These are phyloP conservation scores for Colletotrichum sp. DNA, from an alignment of 2,329 filamentous ascomycete species.

Conservation along the genomic window DNA sequence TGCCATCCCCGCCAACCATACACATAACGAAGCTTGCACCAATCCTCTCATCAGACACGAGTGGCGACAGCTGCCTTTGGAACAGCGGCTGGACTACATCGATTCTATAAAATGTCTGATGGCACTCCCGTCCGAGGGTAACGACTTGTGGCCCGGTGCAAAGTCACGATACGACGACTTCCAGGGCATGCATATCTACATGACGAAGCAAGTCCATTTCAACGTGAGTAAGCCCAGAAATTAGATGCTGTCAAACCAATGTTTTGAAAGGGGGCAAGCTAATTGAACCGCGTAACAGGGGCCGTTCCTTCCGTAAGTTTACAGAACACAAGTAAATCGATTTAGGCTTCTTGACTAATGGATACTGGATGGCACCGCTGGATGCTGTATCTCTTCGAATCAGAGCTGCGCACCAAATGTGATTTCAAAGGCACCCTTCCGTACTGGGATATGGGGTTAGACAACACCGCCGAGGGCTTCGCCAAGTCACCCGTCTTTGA, in stretches of 20 bases:
- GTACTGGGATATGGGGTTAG: neutral
- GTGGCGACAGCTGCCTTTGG: neutral
- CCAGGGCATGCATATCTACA: conserved; percentile 27
- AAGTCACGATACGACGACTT: conserved; percentile 30
- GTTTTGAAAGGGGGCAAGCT: neutral
- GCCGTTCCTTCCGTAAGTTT: neutral
- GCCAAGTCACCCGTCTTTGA: conserved; percentile 22
- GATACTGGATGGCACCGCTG: neutral
- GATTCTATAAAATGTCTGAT: conserved; percentile 14
- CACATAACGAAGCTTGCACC: neutral
- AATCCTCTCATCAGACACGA: neutral
- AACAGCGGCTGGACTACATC: conserved; percentile 10
- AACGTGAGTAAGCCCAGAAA: no score
- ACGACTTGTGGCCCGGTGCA: conserved; percentile 13
- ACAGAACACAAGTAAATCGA: no score
- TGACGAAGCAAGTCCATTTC: conserved; percentile 26
- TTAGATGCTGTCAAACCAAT: no score
- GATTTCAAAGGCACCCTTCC: conserved; percentile 26
- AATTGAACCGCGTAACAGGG: neutral
- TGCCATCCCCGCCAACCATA: no score
- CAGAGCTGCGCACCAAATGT: conserved; percentile 25
- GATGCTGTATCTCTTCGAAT: conserved; percentile 10
- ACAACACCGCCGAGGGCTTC: neutral
- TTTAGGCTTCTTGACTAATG: no score
- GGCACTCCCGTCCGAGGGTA: neutral